These are phyloP conservation scores for Celoporthe dispersa DNA, from an alignment of 2,329 filamentous ascomycete species.

Conservation along the genomic window DNA sequence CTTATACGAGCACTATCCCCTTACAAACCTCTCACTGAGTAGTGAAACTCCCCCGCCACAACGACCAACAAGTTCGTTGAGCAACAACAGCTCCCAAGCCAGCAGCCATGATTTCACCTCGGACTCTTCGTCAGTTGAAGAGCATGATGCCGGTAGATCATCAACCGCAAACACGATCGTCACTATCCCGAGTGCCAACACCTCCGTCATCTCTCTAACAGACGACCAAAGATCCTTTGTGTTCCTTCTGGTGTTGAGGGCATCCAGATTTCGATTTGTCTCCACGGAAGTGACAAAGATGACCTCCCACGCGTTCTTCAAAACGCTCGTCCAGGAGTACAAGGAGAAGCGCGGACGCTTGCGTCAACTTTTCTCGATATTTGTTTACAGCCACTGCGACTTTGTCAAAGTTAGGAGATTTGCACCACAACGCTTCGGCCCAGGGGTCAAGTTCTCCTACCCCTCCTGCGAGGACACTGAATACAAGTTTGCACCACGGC, in stretches of 20 bases:
- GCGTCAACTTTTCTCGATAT: slow-evolving; percentile 16
- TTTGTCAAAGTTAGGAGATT: slow-evolving; percentile 20
- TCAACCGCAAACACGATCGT: neutral
- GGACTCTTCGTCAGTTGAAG: neutral
- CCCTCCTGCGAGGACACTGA: slow-evolving; percentile 18
- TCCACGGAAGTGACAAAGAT: slow-evolving; percentile 7
- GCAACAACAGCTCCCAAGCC: neutral
- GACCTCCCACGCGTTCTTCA: slow-evolving; percentile 10
- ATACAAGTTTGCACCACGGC: slow-evolving; percentile 7
- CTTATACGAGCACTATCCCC: neutral
- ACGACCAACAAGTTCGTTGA: slow-evolving; percentile 5
- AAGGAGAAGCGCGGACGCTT: slow-evolving; percentile 11
- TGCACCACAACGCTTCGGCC: slow-evolving; percentile 11
- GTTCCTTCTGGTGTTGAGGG: slow-evolving; percentile 6
- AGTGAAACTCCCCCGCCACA: neutral
- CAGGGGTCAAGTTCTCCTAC: slow-evolving; percentile 10
- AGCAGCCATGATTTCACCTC: neutral
- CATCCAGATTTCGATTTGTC: neutral
- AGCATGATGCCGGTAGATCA: neutral
- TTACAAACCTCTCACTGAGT: neutral
- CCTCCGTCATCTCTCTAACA: neutral
- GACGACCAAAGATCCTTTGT: slow-evolving; percentile 1
- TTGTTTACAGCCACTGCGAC: slow-evolving; percentile 18
- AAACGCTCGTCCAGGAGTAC: slow-evolving; percentile 1
- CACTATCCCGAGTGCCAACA: neutral